Evolutionary conservation across 345 rosid genomes (phyloP).

Genomic region (Mangifera indica): DNA sequence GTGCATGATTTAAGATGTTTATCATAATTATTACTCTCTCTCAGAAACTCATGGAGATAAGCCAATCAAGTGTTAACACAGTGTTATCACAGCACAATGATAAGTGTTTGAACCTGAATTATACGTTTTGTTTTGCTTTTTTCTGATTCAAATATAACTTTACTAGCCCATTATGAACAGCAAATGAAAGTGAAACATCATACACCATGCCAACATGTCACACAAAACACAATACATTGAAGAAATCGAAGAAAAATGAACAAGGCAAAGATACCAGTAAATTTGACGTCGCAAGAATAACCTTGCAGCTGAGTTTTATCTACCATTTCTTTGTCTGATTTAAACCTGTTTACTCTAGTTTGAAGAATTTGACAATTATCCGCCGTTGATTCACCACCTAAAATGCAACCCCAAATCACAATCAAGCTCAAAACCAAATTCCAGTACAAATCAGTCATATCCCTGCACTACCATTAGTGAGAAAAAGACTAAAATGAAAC

Average conservation of each 20-base stretch:
- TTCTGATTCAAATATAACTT: background rate
- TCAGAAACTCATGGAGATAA: background rate
- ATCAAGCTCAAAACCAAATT: background rate
- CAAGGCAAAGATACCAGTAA: slow-evolving; percentile 45
- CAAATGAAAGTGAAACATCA: background rate
- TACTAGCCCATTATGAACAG: background rate
- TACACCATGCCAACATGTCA: background rate
- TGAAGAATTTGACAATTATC: slow-evolving; percentile 94
- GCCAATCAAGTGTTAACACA: background rate
- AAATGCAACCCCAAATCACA: slow-evolving; percentile 13
- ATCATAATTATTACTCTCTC: background rate
- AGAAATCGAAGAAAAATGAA: background rate
- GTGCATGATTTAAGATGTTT: background rate
- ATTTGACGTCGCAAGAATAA: slow-evolving; percentile 72
- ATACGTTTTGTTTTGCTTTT: too few species aligned
- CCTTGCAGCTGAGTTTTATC: slow-evolving; percentile 54
- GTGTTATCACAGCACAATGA: background rate
- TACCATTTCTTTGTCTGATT: slow-evolving; percentile 57
- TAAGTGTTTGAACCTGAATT: background rate
- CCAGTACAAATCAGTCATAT: background rate
- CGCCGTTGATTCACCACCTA: slow-evolving; percentile 80
- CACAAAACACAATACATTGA: background rate
- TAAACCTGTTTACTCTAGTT: slow-evolving; percentile 75
- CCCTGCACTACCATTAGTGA: background rate
- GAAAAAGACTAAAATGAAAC: background rate